Base-by-base conservation (phyloP, 371 early-diverging fungal genomes). In the Fennellomyces sp. region DNA sequence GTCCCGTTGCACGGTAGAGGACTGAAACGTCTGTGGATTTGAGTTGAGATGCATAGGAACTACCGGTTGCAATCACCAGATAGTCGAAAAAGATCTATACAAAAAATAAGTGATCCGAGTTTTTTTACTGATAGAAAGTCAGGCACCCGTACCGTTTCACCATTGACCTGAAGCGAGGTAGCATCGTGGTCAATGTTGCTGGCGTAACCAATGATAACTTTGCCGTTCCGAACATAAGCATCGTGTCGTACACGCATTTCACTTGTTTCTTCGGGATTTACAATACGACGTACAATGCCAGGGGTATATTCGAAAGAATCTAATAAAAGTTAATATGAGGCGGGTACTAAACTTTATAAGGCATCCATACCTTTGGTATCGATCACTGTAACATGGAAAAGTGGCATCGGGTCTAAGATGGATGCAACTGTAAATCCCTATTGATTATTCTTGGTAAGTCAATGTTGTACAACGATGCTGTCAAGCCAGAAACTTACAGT, bases 11-110 rank as follows among this genome's bases (percentile, higher is more conserved):
- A 21, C 79, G 59, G 28, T 81, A 81, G 4, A 73, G 38, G 2
- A 75, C 53, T 2, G 81, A 79, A 4, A 74, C 60, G 30, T 79
- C 77, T 17, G 66, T 67, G n/a, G 80, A 74, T 52, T 79, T 80
- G 17, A 83, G 69, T 26, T 78, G 80, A 6, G 70, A 69, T 15
- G 80, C 75, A 66, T 87, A 87, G 8, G 72, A 67, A 35, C 86
- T 83, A 1, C 93, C 93, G 0, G 89, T 88, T 15, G 87, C 86
- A 27, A 93, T 69, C 3, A 88, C 84, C 36, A 89, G 65, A 65
- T 90, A 90, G 64, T 93, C 88, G 35, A 61, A 61, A 28, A n/a
- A 27, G n/a, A 54, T 31, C 55, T 54, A 39, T 27, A 36, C 35
- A 31, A 45, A 23, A 21, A 45, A 45, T 45, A 45, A 45, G 45